A percentile compares a stretch with the other conserved stretches of the same genome.
Conservation (phyloP, 306 rosid genomes). For the Lathyrus oleraceus region DNA sequence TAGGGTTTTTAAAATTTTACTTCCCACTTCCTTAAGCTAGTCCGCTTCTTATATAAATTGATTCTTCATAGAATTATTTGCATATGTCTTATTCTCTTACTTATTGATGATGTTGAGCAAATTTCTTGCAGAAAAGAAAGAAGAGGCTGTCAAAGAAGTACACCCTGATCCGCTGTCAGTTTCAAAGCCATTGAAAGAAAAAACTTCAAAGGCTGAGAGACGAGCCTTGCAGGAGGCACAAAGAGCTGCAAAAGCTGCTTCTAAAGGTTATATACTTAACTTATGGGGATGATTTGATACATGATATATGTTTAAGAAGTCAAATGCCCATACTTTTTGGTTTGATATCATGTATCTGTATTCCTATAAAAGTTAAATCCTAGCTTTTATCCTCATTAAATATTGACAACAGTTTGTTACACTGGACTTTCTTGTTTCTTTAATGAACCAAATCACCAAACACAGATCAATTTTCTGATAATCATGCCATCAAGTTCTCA, state of each 20-base stretch:
- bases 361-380: not conserved
- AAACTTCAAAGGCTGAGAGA: slow-evolving; percentile 80
- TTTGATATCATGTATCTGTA: not conserved
- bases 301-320: slow-evolving; percentile 6
- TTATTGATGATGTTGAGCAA: slow-evolving; percentile 23
- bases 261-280: slow-evolving; percentile 56
- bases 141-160: slow-evolving; percentile 39
- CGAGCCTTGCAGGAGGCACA: slow-evolving; percentile 90
- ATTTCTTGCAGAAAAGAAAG: slow-evolving; percentile 58
- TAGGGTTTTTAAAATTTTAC: not conserved
- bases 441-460: slow-evolving; percentile 3
- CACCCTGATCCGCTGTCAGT: slow-evolving; percentile 36
- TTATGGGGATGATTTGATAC: not conserved
- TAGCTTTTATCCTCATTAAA: slow-evolving; percentile 5
- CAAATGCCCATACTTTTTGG: not conserved
- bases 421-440: not conserved
- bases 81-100: not conserved
- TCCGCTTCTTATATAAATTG: slow-evolving; percentile 9
- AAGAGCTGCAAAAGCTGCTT: slow-evolving; percentile 74
- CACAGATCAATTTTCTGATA: not conserved
- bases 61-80: slow-evolving; percentile 12
- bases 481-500: not conserved
- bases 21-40: not conserved
- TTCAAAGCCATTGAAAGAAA: slow-evolving; percentile 53
- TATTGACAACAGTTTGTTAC: not conserved